Evolutionary conservation across 345 rosid species (phyloP), one percentile per base, ranked within the genome.

Genomic region (Nasturtium officinale): DNA sequence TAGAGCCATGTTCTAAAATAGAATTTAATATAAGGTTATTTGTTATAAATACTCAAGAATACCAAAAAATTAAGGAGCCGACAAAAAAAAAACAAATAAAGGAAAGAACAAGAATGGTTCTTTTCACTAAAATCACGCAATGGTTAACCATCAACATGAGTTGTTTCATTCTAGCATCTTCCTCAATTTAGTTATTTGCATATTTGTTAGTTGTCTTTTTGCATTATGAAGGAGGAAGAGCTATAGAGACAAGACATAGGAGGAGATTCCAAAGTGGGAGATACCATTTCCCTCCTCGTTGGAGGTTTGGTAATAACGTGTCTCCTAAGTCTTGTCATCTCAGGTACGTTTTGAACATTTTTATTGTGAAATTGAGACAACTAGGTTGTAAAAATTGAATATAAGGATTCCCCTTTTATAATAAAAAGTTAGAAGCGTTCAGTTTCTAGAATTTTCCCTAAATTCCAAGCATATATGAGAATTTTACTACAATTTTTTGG

Each of bases 51-150:
- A 23, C 25, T 23, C 25, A 23, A 23, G 25, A 23, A 23, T 23
- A 23, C n/a, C n/a, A n/a, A n/a, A n/a, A n/a, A n/a, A n/a, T n/a
- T n/a, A n/a, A n/a, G n/a, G n/a, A n/a, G n/a, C n/a, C n/a, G 45
- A 63, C 28, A 9, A 21, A 6, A 52, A 15, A 23, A 32, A 33
- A 62, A 71, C 17, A 69, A 55, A 69, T 42, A 69, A 35, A 74
- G 65, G 15, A 62, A 46, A 69, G 10, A 38, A 76, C 35, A 62
- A 76, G 5, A 76, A 69, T 37, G 59, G 52, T 15, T 56, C 71
- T 26, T 62, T 45, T 47, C 9, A 76, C 79, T 75, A 5, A 69
- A 76, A 63, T 2, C 54, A 55, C 54, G 79, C 60, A 6, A 53
- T 33, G 60, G 30, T 45, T 45, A 55, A 46, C 56, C 30, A 51